A percentile compares a stretch with the other conserved stretches of the same genome.
These are phyloP conservation scores for Tulasnella sp. DNA, from an alignment of 768 basidiomycete species.

Conservation along the genomic window DNA sequence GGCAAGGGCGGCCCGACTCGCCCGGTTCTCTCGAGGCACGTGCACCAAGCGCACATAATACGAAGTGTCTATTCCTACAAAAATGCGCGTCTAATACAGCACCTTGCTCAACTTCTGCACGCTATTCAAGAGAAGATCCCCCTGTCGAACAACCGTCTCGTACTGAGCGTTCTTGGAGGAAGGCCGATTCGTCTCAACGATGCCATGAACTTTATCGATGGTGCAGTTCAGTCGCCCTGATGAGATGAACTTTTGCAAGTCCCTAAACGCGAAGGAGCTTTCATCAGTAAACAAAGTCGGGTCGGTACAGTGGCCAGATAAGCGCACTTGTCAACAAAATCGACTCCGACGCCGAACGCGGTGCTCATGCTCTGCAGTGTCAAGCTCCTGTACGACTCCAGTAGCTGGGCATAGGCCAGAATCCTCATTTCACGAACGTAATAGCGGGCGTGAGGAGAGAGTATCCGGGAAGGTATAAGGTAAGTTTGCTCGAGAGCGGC, in stretches of 20 bases:
- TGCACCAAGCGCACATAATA: too few species aligned
- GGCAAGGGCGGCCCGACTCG: too few species aligned
- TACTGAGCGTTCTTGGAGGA: conserved; percentile 77
- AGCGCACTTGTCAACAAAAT: conserved; percentile 76
- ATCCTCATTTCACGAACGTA: conserved; percentile 97
- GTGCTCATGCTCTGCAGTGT: conserved; percentile 77
- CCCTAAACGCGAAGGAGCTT: conserved; percentile 39
- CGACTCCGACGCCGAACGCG: conserved; percentile 83
- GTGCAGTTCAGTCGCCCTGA: conserved; percentile 74
- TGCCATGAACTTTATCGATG: conserved; percentile 91
- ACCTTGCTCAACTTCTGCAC: conserved; percentile 88
- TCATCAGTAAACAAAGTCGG: not conserved
- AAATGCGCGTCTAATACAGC: conserved; percentile 38
- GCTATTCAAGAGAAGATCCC: conserved; percentile 79
- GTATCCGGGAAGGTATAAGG: conserved; percentile 78
- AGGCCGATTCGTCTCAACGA: conserved; percentile 83
- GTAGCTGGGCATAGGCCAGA: conserved; percentile 79
- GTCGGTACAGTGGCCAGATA: conserved; percentile 23
- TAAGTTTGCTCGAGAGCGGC: conserved; percentile 83
- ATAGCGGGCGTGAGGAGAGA: conserved; percentile 78
- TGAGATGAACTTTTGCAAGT: conserved; percentile 88
- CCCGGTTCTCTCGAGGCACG: too few species aligned
- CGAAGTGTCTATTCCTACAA: not conserved
- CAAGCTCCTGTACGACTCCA: conserved; percentile 85
- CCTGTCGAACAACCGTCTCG: conserved; percentile 87